Evolutionary conservation across 2,329 filamentous ascomycete genomes (phyloP), one percentile per base, ranked within the genome.

Genomic region (Colletotrichum horii): DNA sequence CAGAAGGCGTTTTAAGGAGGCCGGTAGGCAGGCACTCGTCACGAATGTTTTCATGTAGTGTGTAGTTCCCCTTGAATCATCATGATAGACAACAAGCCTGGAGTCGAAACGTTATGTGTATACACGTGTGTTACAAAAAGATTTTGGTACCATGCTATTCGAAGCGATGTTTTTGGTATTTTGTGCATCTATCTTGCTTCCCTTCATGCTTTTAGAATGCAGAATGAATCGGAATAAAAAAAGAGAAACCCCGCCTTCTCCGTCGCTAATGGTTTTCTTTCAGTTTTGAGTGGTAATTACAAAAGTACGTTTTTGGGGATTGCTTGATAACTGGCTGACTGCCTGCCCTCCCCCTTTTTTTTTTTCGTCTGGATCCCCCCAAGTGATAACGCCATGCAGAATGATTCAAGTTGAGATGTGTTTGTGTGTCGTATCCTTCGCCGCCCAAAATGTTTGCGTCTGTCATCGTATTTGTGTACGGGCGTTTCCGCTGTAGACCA

Each of bases 391-490:
- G 74, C 70, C 70, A 74, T 76, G 74, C 73, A 60, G 38, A 58
- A 72, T 52, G 26, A 58, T 32, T 55, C 58, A 73, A 60, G 43
- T 65, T 60, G 56, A 73, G 70, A 73, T 73, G 64, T 69, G n/a
- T 66, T 61, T 71, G 4, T 58, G 55, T 62, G 34, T 43, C 14
- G 43, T 52, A 52, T 65, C 56, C 64, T 32, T 69, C 48, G 56
- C 74, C 64, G 22, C 70, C 69, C 58, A 73, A 67, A 60, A 30
- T 58, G 24, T 58, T 28, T 66, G 22, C 32, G 22, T 61, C 14
- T 58, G 19, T 24, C 58, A 48, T 71, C 32, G 38, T 74, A 24
- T 52, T 58, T 73, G 74, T 58, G 15, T 65, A 60, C 43, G n/a
- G 69, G 24, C 19, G 19, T 55, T 48, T 61, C 28, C 28, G 70